Conservation (phyloP, 129 eudicot genomes). For the Lonicera japonica region DNA sequence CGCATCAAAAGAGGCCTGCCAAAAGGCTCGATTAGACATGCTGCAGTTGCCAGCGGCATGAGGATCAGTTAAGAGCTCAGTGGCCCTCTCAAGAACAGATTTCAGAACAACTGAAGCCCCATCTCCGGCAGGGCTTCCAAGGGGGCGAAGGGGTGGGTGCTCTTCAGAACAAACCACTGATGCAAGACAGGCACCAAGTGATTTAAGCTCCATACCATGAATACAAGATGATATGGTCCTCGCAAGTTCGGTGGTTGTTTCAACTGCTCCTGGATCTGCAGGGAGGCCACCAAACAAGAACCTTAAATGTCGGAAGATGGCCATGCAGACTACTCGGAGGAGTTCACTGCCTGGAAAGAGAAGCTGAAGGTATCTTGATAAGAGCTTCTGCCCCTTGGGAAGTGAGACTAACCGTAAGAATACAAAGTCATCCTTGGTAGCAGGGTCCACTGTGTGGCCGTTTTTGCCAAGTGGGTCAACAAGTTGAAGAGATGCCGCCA, state of each 20-base stretch:
- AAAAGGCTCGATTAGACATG: constrained; percentile 52
- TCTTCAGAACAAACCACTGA: constrained; percentile 88
- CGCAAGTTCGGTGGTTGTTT: constrained; percentile 39
- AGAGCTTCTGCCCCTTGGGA: constrained; percentile 84
- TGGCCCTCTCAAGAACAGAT: constrained; percentile 75
- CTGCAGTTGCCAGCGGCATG: constrained; percentile 47
- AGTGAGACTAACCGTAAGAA: constrained; percentile 72
- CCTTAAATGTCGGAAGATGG: constrained; percentile 87
- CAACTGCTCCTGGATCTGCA: constrained; percentile 37
- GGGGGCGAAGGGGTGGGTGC: constrained; percentile 85
- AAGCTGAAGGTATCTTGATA: constrained; percentile 57
- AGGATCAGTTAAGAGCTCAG: constrained; percentile 66
- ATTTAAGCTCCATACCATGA: constrained; percentile 59
- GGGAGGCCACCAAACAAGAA: constrained; percentile 65
- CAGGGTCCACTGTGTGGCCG: constrained; percentile 42
- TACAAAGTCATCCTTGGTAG: constrained; percentile 62
- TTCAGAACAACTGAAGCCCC: constrained; percentile 72
- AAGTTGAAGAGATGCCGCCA: constrained; percentile 88
- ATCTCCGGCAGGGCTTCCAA: constrained; percentile 88
- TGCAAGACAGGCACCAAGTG: constrained; percentile 85
- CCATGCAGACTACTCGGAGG: constrained; percentile 81
- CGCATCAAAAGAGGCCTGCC: constrained; percentile 98
- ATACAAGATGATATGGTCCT: constrained; percentile 44
- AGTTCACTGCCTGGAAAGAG: constrained; percentile 63
- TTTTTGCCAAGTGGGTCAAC: constrained; percentile 72